phyloP scores from a whole-genome alignment of 768 basidiomycete species.

The Termitomyces sp. region DNA sequence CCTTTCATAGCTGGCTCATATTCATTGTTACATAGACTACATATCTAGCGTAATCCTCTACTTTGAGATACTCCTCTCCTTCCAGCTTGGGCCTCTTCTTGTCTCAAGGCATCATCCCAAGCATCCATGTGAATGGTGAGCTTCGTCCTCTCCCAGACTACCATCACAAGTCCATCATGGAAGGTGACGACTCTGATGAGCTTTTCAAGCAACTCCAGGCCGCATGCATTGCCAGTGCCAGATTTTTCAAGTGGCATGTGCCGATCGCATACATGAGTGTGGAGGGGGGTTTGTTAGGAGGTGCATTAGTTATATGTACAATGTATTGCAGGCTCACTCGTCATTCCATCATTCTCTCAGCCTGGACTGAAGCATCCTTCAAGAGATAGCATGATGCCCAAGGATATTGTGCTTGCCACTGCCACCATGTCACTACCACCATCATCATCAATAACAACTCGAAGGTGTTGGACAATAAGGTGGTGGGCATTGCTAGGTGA shows the following conservation, averaged over 20 bases:
- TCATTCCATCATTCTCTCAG: constrained; percentile 52
- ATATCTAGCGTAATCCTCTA: constrained; percentile 50
- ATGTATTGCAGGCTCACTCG: constrained; percentile 37
- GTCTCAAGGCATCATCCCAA: constrained; percentile 42
- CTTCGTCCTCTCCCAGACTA: too few species aligned
- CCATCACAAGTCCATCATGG: constrained; percentile 42
- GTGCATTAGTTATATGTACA: too few species aligned
- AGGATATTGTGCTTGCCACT: constrained; percentile 43
- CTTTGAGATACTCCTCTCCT: constrained; percentile 43
- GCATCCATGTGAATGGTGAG: constrained; percentile 48
- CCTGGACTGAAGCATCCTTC: too few species aligned
- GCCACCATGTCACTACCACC: too few species aligned
- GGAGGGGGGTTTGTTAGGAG: too few species aligned
- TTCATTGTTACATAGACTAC: too few species aligned
- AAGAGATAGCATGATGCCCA: constrained; percentile 29
- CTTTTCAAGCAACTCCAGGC: constrained; percentile 38
- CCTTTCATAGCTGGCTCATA: background rate
- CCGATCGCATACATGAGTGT: constrained; percentile 44
- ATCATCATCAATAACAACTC: too few species aligned
- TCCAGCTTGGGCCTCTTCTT: constrained; percentile 43
- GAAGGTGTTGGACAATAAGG: too few species aligned
- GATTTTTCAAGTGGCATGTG: constrained; percentile 49
- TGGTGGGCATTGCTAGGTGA: too few species aligned
- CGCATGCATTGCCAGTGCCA: constrained; percentile 41
- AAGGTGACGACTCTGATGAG: constrained; percentile 47